Evolutionary conservation across 2,329 filamentous ascomycete species (phyloP), one percentile per base, ranked within the genome.

Genomic region (Neoscytalidium dimidiatum): DNA sequence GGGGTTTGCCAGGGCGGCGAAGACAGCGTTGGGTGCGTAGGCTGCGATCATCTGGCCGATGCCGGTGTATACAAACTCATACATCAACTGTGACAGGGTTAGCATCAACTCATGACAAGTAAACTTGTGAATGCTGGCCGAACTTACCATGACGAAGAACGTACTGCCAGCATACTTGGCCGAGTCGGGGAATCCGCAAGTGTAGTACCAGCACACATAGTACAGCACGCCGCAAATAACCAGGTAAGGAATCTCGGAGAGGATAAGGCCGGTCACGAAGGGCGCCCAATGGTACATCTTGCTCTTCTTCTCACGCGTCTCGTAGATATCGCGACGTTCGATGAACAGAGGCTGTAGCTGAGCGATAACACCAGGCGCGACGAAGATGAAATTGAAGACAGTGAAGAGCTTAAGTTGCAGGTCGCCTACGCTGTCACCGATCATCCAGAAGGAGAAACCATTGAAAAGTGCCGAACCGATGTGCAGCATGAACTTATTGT

Each of bases 401-500:
- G 73, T 73, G 70, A 77, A 75, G 46, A 78, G 68, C 13, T 70
- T 44, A 23, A 67, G 48, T 56, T 67, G 65, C 31, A 65, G 29
- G 33, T 65, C 63, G 23, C 53, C 26, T 23, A 65, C 63, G 7
- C n/a, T 31, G 44, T 65, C 33, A 31, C 63, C 63, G 28, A 65
- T 65, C 63, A 65, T 65, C 63, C 63, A 65, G 56, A 65, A 65
- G 3, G 53, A 51, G 19, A 65, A 65, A n/a, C 63, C 63, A 53
- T 65, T 65, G 53, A 65, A 65, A 1, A 65, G 63, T 1, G 65
- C 72, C 6, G 74, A 75, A 21, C 74, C 73, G 44, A 83, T 75
- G 67, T 83, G 81, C 4, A 84, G 75, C 4, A 75, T 73, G 61
- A 89, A 70, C 73, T 89, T 89, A 79, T 88, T 88, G 75, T 85